These are phyloP conservation scores for Aspergillus tanneri DNA, from an alignment of 2,329 filamentous ascomycete species.

Conservation along the genomic window DNA sequence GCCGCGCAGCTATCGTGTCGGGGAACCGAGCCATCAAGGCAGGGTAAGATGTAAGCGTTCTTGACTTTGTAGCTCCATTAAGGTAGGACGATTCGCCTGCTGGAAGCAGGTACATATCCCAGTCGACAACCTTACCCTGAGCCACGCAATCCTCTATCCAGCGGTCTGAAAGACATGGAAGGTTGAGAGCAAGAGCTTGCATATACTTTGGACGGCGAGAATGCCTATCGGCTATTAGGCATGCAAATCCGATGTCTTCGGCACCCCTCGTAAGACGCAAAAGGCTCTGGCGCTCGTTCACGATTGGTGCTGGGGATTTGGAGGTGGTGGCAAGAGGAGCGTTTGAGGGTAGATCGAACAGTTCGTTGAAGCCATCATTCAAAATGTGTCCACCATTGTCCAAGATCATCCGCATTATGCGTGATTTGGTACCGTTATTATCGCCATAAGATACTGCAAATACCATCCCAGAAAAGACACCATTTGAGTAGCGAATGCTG, in stretches of 20 bases:
- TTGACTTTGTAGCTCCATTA: conserved; percentile 72
- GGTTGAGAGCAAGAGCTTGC: conserved; percentile 83
- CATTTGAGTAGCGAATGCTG: conserved; percentile 30
- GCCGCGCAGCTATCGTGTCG: conserved; percentile 59
- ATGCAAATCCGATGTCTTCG: conserved; percentile 68
- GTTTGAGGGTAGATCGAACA: conserved; percentile 60
- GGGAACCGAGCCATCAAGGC: conserved; percentile 56
- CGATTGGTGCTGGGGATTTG: conserved; percentile 24
- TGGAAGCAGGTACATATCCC: conserved; percentile 79
- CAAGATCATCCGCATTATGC: conserved; percentile 62
- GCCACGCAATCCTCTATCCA: conserved; percentile 76
- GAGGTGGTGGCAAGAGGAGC: conserved; percentile 29
- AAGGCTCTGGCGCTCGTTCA: conserved; percentile 18
- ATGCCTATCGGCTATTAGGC: conserved; percentile 80
- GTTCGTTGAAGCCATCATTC: conserved; percentile 72
- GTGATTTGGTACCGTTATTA: conserved; percentile 56
- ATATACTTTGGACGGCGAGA: conserved; percentile 89
- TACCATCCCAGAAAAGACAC: conserved; percentile 75
- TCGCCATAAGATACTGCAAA: conserved; percentile 78
- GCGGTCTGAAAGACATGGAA: conserved; percentile 79
- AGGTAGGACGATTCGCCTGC: conserved; percentile 78
- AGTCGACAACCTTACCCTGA: conserved; percentile 64
- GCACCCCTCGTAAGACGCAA: conserved; percentile 58
- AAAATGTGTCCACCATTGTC: conserved; percentile 72
- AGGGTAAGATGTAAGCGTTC: conserved; percentile 64